phyloP scores from a whole-genome alignment of 2,329 filamentous ascomycete genomes.

The Aspergillus ruber region DNA sequence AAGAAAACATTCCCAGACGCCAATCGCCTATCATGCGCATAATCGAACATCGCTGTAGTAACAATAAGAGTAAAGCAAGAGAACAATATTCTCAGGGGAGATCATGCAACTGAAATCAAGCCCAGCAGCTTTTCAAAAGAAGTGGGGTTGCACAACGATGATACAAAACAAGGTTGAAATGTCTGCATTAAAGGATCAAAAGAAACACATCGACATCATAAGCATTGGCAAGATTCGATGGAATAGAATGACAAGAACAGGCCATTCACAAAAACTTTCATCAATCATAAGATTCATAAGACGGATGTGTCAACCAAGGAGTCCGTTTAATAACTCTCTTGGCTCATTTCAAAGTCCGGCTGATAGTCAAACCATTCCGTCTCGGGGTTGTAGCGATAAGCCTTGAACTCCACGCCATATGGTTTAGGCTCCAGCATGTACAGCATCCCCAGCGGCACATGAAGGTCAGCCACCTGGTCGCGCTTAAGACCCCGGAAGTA shows the following conservation, averaged over 20 bases:
- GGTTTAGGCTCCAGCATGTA: slow-evolving; percentile 96
- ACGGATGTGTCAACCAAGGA: too few species aligned
- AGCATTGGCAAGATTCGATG: background rate
- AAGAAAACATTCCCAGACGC: slow-evolving; percentile 1
- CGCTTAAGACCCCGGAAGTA: slow-evolving; percentile 93
- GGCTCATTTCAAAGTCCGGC: slow-evolving; percentile 69
- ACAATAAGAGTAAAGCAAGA: too few species aligned
- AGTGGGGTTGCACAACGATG: background rate
- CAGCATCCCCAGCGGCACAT: slow-evolving; percentile 86
- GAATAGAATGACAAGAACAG: background rate
- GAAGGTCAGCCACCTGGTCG: slow-evolving; percentile 87
- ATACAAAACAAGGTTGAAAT: background rate
- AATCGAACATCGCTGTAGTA: background rate
- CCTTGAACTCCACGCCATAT: slow-evolving; percentile 95
- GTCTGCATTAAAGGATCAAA: too few species aligned
- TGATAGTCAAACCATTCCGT: slow-evolving; percentile 77
- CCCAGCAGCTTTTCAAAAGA: background rate
- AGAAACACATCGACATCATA: too few species aligned
- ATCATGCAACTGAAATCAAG: background rate
- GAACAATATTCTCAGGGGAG: too few species aligned
- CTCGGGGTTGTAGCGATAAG: slow-evolving; percentile 78
- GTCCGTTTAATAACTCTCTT: slow-evolving; percentile 21
- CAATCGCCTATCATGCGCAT: background rate
- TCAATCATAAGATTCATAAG: too few species aligned
- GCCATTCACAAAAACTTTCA: too few species aligned